Evolutionary conservation across 306 rosid genomes (phyloP).

Genomic region (Canavalia ensiformis): DNA sequence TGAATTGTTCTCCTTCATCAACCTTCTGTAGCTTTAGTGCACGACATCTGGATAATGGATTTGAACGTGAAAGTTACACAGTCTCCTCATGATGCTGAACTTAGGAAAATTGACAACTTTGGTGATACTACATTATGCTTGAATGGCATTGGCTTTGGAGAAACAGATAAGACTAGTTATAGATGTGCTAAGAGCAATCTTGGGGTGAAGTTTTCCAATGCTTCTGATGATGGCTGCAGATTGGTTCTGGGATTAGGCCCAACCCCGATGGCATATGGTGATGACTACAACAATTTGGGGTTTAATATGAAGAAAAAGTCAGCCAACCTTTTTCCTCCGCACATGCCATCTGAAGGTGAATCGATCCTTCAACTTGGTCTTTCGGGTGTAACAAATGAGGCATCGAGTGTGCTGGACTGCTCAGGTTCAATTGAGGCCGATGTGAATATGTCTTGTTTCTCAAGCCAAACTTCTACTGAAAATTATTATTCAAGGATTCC

Average conservation of each 20-base stretch:
- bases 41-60: conserved; percentile 73
- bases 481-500: conserved; percentile 63
- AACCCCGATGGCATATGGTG: conserved; percentile 74
- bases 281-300: conserved; percentile 61
- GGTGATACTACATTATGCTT: conserved; percentile 83
- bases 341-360: conserved; percentile 66
- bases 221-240: conserved; percentile 84
- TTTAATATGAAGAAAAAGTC: conserved; percentile 62
- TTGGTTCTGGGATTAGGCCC: conserved; percentile 98
- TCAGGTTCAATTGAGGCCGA: conserved; percentile 73
- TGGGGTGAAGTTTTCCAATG: conserved; percentile 59
- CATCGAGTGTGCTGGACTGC: conserved; percentile 65
- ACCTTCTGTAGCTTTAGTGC: conserved; percentile 55
- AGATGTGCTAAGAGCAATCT: conserved; percentile 54
- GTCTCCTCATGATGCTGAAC: conserved; percentile 68
- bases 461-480: conserved; percentile 61
- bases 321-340: conserved; percentile 54
- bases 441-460: conserved; percentile 50
- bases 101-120: conserved; percentile 59
- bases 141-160: conserved; percentile 73
- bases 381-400: conserved; percentile 80
- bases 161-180: conserved; percentile 58
- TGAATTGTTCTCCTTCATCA: conserved; percentile 58
- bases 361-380: conserved; percentile 93
- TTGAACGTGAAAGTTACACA: conserved; percentile 67